Conservation (phyloP, 2,329 filamentous ascomycete species). For the Penicillium nordicum region DNA sequence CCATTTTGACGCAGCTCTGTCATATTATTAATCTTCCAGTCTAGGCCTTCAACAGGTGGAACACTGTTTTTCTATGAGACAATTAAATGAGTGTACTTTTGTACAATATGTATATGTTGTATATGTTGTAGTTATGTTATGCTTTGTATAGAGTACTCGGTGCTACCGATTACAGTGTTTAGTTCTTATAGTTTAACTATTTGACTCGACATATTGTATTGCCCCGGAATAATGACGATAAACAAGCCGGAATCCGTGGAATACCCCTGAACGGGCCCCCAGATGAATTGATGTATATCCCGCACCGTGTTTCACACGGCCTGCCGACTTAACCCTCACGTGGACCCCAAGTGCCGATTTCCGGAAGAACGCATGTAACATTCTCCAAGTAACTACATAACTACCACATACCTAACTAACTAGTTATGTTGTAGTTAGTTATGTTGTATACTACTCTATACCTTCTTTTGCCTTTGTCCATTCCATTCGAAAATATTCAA, state of each 20-base stretch:
- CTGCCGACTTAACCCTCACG: conserved; percentile 3
- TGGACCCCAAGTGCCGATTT: conserved; percentile 4
- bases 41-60: background rate
- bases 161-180: background rate
- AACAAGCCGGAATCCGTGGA: background rate
- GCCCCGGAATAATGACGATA: background rate
- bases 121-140: background rate
- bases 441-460: too few species aligned
- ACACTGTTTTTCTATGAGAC: background rate
- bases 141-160: background rate
- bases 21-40: background rate
- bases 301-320: conserved; percentile 2
- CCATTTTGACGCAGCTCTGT: background rate
- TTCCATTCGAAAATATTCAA: too few species aligned
- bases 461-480: too few species aligned
- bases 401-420: too few species aligned
- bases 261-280: background rate
- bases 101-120: background rate
- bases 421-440: too few species aligned
- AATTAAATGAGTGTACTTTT: background rate
- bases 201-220: background rate
- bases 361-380: background rate
- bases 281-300: background rate
- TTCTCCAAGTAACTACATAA: background rate
- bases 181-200: too few species aligned